Evolutionary conservation across 495 filamentous ascomycete species (phyloP).

Genomic region (Bacidia gigantensis): DNA sequence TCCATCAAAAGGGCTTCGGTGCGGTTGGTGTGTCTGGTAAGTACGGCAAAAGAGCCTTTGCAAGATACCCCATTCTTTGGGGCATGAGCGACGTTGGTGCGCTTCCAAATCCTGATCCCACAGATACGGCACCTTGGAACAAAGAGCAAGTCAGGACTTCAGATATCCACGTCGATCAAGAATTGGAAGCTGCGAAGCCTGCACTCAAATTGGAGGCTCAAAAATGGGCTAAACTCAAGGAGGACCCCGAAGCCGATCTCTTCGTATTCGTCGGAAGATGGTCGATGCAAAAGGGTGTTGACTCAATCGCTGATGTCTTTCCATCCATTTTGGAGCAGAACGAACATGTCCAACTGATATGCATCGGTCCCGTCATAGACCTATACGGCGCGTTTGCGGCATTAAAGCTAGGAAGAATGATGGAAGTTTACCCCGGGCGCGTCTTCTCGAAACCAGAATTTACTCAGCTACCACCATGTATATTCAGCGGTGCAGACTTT

Average conservation of each 20-base stretch:
- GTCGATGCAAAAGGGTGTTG: constrained; percentile 66
- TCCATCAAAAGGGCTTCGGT: constrained; percentile 61
- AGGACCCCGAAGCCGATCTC: constrained; percentile 52
- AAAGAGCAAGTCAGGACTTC: constrained; percentile 38
- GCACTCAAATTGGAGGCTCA: constrained; percentile 53
- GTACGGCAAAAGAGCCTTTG: constrained; percentile 58
- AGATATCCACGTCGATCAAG: constrained; percentile 39
- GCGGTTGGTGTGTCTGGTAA: constrained; percentile 61
- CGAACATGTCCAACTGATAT: constrained; percentile 53
- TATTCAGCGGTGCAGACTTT: constrained; percentile 67
- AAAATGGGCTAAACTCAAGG: constrained; percentile 57
- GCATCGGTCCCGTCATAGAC: constrained; percentile 60
- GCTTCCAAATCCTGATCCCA: constrained; percentile 61
- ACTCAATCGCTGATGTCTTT: constrained; percentile 64
- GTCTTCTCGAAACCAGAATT: constrained; percentile 67
- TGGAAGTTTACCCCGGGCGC: constrained; percentile 55
- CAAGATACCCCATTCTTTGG: constrained; percentile 67
- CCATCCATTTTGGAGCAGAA: constrained; percentile 51
- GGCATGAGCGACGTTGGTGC: constrained; percentile 53
- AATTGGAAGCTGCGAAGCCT: constrained; percentile 41
- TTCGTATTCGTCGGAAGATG: constrained; percentile 67
- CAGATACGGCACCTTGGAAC: constrained; percentile 57
- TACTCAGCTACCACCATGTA: constrained; percentile 54
- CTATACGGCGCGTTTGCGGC: constrained; percentile 66
- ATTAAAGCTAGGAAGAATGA: constrained; percentile 53